Evolutionary conservation across 2,329 filamentous ascomycete genomes (phyloP), one percentile per base, ranked within the genome.

Genomic region (Pseudopyrenochaeta lycopersici): DNA sequence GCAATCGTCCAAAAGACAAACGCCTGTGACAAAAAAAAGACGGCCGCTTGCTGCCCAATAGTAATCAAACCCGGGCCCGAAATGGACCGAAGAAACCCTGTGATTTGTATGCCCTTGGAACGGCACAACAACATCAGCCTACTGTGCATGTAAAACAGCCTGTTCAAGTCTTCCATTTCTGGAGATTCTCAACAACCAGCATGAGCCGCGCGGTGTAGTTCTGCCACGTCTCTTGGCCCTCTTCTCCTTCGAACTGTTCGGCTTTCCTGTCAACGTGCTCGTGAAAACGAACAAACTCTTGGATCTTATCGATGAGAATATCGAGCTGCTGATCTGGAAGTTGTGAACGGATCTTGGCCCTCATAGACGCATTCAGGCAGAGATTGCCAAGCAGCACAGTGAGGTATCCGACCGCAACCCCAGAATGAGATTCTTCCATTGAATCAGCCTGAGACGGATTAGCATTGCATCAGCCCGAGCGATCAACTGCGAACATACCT

Each of bases 401-500:
- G 20, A 97, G 81, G 72, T 97, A 97, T 14, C 92, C 93, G 72
- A 94, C 87, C 1, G 90, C 88, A 23, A 98, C 92, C 63, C 93
- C 92, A 45, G 90, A 83, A 54, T 90, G 88, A 21, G 88, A 88
- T 70, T 93, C 91, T 67, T 91, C 76, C 52, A 84, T 77, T 5
- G 82, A 84, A 57, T 81, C 74, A 49, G 82, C 83, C 81, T 84
- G 49, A 12, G 15, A 7, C 9, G 41, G 6, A 56, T 72, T 52
- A 68, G 61, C 38, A n/a, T 42, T 39, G 15, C 29, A 14, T 41
- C 23, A n/a, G 30, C 32, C 23, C 23, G 43, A 14, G 21, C 14
- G 7, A 11, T 12, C 27, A 5, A 10, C 4, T 6, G 49, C 60
- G 53, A 27, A 76, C 85, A 75, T 82, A 93, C 91, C 82, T 91